A percentile compares a stretch with the other conserved stretches of the same genome.
Conservation (phyloP, 78 protist species). For the Isochrysis galbana region DNA sequence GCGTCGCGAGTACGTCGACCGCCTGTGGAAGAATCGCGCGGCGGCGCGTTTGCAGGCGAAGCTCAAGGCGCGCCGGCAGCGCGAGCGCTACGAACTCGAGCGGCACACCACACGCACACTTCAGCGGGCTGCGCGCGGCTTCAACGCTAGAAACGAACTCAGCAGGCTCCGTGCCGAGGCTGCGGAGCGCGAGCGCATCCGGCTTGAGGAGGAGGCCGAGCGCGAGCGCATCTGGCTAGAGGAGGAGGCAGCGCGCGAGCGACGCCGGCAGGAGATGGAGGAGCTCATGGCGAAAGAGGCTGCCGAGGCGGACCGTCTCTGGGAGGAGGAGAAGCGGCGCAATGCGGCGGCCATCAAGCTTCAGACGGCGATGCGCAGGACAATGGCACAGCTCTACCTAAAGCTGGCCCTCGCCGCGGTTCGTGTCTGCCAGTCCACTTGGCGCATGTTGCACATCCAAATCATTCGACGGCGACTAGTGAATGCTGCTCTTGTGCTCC, state of each 20-base stretch:
- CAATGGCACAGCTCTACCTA: neutral
- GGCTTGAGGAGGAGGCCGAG: too few relatives aligned
- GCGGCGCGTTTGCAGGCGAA: neutral
- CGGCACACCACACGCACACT: neutral
- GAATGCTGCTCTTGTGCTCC: neutral
- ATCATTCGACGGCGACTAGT: neutral
- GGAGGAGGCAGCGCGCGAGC: too few relatives aligned
- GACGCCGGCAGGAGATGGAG: too few relatives aligned
- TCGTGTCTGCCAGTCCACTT: neutral
- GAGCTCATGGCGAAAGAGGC: too few relatives aligned
- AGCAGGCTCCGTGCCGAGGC: too few relatives aligned
- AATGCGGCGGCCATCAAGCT: neutral
- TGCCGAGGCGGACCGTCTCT: too few relatives aligned
- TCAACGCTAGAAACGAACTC: too few relatives aligned
- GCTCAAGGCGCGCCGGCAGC: neutral
- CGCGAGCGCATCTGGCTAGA: too few relatives aligned
- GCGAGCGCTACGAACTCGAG: neutral
- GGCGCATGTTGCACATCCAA: neutral
- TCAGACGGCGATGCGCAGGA: neutral
- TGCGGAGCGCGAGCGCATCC: too few relatives aligned
- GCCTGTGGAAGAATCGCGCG: neutral
- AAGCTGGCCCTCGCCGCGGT: neutral
- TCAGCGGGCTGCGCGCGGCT: neutral
- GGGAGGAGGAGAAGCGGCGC: too few relatives aligned
- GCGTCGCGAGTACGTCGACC: neutral